Base-by-base conservation (phyloP, 1,284 basidiomycete genomes). In the Fomes fomentarius region DNA sequence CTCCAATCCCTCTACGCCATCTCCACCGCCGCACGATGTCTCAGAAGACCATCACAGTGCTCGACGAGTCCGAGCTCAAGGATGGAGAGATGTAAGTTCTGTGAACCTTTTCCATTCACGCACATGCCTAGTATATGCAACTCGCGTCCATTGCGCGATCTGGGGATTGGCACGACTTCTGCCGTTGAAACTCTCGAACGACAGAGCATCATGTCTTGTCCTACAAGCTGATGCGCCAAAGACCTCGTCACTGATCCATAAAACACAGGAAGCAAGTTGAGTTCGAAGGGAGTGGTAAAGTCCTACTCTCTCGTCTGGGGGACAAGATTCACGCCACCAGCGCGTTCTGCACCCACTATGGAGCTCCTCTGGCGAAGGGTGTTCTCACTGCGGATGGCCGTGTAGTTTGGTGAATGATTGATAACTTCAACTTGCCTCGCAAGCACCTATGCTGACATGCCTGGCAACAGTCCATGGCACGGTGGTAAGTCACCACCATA, bases 321-420 rank as follows among this genome's bases (percentile, higher is more conserved):
- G 85, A 90, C 65, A 83, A 87, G 57, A 73, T 87, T 7, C 78
- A 87, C 66, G 93, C 93, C 3, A 96, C 91, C 0, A 89, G 87
- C 58, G 89, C 90, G 14, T 91, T 86, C 74, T 96, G 94, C 74
- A 95, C 93, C 3, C 94, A 96, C 71, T 94, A 93, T 66, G 92
- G 92, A 12, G 90, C 92, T 1, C 89, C 87, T 9, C 78, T 95
- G n/a, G 82, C 76, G 7, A 93, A 94, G 70, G 94, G 94, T 56
- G 86, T 93, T 7, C 77, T 96, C 47, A 85, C 89, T 9, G 80
- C 84, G 26, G 87, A 92, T 66, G 93, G 91, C 7, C 76, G 91
- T 60, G 80, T 96, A 35, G 85, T 91, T 47, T 93, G 93, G 87
- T 86, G 63, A 51, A 82, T 71, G 3, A 44, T 30, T 30, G 17